phyloP scores from a whole-genome alignment of 129 eudicot species.

The Sambucus nigra region DNA sequence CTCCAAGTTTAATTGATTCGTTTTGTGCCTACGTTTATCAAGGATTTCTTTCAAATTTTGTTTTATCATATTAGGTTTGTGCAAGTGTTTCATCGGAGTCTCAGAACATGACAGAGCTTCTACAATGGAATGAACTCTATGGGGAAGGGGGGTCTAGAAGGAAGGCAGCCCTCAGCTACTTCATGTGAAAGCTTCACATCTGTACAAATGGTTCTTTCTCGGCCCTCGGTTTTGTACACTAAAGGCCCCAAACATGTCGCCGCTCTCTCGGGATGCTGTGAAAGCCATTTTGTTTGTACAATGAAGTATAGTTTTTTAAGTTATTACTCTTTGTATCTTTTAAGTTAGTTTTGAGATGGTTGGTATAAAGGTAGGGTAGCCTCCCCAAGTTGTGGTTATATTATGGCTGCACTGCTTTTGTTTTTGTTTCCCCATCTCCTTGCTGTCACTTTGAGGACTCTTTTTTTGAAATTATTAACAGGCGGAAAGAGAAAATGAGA shows the following conservation, averaged over 20 bases:
- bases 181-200: conserved; percentile 41
- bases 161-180: conserved; percentile 68
- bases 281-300: conserved; percentile 35
- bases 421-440: conserved; percentile 39
- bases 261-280: conserved; percentile 14
- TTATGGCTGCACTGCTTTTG: conserved; percentile 31
- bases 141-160: conserved; percentile 91
- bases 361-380: conserved; percentile 36
- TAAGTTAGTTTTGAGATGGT: conserved; percentile 29
- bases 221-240: conserved; percentile 1
- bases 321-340: conserved; percentile 13
- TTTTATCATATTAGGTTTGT: conserved; percentile 46
- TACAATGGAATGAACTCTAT: conserved; percentile 83
- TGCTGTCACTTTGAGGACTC: conserved; percentile 6
- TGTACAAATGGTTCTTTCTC: conserved; percentile 12
- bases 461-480: neutral
- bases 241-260: conserved; percentile 1
- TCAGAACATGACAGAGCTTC: conserved; percentile 71
- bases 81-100: conserved; percentile 84
- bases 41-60: neutral
- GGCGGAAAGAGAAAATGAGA: neutral
- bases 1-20: too few relatives aligned
- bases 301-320: conserved; percentile 32
- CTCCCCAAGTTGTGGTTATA: conserved; percentile 9
- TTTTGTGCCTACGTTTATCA: too few relatives aligned